A percentile compares a stretch with the other conserved stretches of the same genome.
Evolutionary conservation across 106 monocot genomes (phyloP).

Genomic region (Narthecium ossifragum): DNA sequence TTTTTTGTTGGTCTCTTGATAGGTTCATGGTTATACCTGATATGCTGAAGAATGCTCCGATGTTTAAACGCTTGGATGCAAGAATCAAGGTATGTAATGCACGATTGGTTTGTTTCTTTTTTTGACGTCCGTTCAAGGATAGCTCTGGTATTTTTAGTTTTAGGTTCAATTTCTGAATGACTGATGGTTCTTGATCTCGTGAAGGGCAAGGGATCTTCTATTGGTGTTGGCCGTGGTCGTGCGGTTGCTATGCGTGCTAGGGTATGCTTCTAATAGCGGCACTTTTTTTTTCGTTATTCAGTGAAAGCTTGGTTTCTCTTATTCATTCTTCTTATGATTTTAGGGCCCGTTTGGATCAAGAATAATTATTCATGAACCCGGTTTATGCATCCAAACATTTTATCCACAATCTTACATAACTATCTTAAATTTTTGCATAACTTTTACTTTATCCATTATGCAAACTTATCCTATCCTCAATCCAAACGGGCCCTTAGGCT

Average conservation of each 20-base stretch:
- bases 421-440: too few relatives aligned
- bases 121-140: neutral
- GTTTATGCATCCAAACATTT: too few relatives aligned
- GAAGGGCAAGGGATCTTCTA: constrained; percentile 73
- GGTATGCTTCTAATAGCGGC: constrained; percentile 51
- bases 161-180: too few relatives aligned
- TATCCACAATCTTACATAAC: too few relatives aligned
- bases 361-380: too few relatives aligned
- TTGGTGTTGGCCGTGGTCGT: constrained; percentile 96
- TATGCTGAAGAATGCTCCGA: constrained; percentile 96
- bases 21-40: constrained; percentile 98
- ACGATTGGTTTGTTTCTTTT: neutral
- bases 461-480: too few relatives aligned
- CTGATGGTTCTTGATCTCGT: constrained; percentile 10
- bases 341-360: too few relatives aligned
- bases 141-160: neutral
- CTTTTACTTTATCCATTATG: too few relatives aligned
- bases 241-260: constrained; percentile 84
- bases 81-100: constrained; percentile 58
- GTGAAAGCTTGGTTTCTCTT: too few relatives aligned
- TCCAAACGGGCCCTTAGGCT: too few relatives aligned
- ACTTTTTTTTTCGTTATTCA: too few relatives aligned
- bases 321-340: too few relatives aligned
- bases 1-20: constrained; percentile 7
- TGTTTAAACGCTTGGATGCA: constrained; percentile 94